Percentiles rank a stretch among this genome's conserved stretches.
Evolutionary conservation across 805 yeast species (phyloP).

Genomic region (Wickerhamiella azyma): DNA sequence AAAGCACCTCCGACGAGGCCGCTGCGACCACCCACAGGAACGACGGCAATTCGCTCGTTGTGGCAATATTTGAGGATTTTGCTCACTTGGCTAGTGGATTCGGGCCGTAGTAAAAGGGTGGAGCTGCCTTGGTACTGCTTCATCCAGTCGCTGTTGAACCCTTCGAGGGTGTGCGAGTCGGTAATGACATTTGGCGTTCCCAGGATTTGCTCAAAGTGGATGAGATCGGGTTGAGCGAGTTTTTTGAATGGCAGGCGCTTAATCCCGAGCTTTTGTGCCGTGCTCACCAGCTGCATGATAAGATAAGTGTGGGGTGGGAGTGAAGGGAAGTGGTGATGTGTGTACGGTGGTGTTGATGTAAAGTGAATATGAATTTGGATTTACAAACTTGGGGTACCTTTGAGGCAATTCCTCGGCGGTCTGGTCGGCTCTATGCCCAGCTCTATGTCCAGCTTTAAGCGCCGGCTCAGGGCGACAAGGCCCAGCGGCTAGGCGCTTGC

Average conservation of each 20-base stretch:
- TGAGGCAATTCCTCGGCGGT: no score
- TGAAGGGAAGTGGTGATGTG: no score
- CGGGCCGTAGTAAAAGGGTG: slow-evolving; percentile 66
- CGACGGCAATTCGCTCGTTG: slow-evolving; percentile 63
- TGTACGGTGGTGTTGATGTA: no score
- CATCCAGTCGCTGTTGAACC: slow-evolving; percentile 88
- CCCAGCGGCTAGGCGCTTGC: no score
- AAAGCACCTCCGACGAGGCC: slow-evolving; percentile 91
- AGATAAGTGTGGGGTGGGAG: background rate
- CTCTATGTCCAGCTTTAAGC: no score
- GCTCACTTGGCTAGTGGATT: slow-evolving; percentile 62
- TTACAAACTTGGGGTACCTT: no score
- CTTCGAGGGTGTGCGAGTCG: slow-evolving; percentile 45
- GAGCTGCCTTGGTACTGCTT: slow-evolving; percentile 85
- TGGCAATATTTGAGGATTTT: slow-evolving; percentile 69
- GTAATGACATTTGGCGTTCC: slow-evolving; percentile 26
- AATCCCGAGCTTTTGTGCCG: background rate
- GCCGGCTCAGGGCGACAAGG: no score
- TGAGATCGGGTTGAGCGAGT: background rate
- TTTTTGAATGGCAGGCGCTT: slow-evolving; percentile 1
- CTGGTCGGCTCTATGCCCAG: no score
- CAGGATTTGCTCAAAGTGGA: background rate
- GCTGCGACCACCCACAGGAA: slow-evolving; percentile 96
- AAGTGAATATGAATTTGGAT: no score
- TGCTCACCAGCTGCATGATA: background rate